Base-by-base conservation (phyloP, 306 rosid species). In the Cucurbita pepo region DNA sequence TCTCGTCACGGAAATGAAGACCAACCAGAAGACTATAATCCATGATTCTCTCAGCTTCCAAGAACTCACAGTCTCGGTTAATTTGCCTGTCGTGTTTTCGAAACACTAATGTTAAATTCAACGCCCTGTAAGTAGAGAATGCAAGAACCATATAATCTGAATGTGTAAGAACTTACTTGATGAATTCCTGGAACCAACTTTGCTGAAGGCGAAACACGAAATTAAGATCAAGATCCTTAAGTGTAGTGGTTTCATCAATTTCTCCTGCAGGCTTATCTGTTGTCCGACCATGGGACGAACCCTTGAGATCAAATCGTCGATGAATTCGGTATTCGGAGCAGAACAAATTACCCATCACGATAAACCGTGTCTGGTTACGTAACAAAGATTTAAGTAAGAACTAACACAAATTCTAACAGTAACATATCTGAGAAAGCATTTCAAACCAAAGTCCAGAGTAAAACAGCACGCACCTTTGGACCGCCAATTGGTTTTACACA, bases 261-360 rank as follows among this genome's bases (percentile, higher is more conserved):
- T 95, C 97, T 15, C 85, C 92, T 57, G 82, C 85, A 4, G 95
- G 72, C 75, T 91, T 95, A 72, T 86, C 88, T 8, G 95, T 95
- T 25, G 96, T 79, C 16, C 99, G 89, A 10, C 99, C 99, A 78
- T 91, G 91, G 22, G 99, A 95, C 5, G 99, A 95, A 53, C 99
- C 99, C 71, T 95, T 95, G 57, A 95, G 83, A 84, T 95, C 99
- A 77, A 89, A 95, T 66, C 99, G 87, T 75, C 90, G 88, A 77
- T 95, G 99, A 76, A 95, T 89, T 19, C 89, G 89, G 77, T 89
- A 95, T 76, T 95, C 99, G 0, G 99, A 95, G 86, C 96, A 95
- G 88, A 95, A 95, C 77, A 95, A 86, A 74, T 95, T 95, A 69
- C 97, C 99, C 99, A 95, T 95, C 82, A 95, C 97, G n/a, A 95